Evolutionary conservation across 352 stramenopile genomes (phyloP).

Genomic region (Discostella stelligera): DNA sequence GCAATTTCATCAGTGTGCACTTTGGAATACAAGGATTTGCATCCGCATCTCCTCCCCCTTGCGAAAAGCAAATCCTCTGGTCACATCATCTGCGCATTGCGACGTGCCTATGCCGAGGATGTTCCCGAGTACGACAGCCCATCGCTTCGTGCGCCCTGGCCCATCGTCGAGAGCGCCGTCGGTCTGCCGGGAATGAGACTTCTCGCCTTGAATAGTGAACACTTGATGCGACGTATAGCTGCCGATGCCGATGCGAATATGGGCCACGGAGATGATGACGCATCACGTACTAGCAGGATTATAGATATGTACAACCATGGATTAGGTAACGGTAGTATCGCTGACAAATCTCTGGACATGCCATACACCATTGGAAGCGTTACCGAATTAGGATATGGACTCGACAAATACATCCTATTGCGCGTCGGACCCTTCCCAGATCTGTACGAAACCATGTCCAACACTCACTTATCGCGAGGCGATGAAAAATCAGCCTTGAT

Average conservation of each 20-base stretch:
- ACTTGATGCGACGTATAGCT: constrained; percentile 77
- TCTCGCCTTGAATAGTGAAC: constrained; percentile 72
- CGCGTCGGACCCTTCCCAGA: constrained; percentile 79
- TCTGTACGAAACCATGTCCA: constrained; percentile 72
- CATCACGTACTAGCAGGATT: not conserved
- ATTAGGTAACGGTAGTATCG: constrained; percentile 46
- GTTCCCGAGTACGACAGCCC: constrained; percentile 42
- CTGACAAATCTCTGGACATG: constrained; percentile 48
- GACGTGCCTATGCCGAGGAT: constrained; percentile 65
- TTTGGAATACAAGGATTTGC: constrained; percentile 55
- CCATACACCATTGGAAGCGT: constrained; percentile 69
- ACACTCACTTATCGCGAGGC: constrained; percentile 51
- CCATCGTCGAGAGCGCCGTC: constrained; percentile 69
- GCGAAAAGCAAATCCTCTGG: constrained; percentile 54
- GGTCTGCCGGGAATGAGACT: constrained; percentile 64
- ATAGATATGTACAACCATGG: constrained; percentile 73
- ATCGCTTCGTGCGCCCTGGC: constrained; percentile 57
- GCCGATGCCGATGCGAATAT: constrained; percentile 63
- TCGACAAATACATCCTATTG: constrained; percentile 79
- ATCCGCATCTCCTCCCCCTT: constrained; percentile 72
- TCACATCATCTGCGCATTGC: constrained; percentile 72
- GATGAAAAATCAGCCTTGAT: constrained; percentile 73
- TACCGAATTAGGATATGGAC: constrained; percentile 69
- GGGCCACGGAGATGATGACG: constrained; percentile 20
- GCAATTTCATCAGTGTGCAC: constrained; percentile 36